phyloP scores from a whole-genome alignment of 768 basidiomycete genomes.

The Amanita exitialis region DNA sequence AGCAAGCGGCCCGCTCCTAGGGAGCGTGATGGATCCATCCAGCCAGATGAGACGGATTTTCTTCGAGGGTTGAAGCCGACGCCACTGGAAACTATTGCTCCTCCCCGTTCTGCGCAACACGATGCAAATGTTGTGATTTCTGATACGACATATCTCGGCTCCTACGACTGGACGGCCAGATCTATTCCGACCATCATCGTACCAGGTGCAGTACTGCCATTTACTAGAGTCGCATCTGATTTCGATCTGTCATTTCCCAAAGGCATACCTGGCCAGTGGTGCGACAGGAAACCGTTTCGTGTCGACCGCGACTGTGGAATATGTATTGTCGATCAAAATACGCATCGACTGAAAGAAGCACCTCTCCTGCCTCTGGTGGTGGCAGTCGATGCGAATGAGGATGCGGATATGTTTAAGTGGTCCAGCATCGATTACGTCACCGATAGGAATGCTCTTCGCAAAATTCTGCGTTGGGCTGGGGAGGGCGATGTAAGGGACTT shows the following conservation, averaged over 20 bases:
- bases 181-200: constrained; percentile 29
- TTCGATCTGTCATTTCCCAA: constrained; percentile 13
- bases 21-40: neutral
- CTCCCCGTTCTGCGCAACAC: neutral
- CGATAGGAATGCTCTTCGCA: constrained; percentile 58
- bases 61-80: neutral
- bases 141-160: constrained; percentile 19
- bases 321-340: constrained; percentile 49
- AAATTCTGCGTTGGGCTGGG: constrained; percentile 49
- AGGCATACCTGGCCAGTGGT: constrained; percentile 54
- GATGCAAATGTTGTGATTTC: constrained; percentile 17
- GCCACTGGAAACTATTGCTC: neutral
- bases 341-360: constrained; percentile 26
- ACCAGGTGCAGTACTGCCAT: constrained; percentile 20
- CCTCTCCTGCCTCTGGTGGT: constrained; percentile 45
- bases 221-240: neutral
- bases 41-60: neutral
- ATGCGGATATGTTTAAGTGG: constrained; percentile 28
- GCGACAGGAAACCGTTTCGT: constrained; percentile 36
- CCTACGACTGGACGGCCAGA: constrained; percentile 35
- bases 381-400: constrained; percentile 40
- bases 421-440: constrained; percentile 38
- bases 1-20: neutral
- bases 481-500: constrained; percentile 35
- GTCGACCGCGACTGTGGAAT: constrained; percentile 45